Conservation (phyloP, 1,284 basidiomycete genomes). For the Sanguinoderma infundibulare region DNA sequence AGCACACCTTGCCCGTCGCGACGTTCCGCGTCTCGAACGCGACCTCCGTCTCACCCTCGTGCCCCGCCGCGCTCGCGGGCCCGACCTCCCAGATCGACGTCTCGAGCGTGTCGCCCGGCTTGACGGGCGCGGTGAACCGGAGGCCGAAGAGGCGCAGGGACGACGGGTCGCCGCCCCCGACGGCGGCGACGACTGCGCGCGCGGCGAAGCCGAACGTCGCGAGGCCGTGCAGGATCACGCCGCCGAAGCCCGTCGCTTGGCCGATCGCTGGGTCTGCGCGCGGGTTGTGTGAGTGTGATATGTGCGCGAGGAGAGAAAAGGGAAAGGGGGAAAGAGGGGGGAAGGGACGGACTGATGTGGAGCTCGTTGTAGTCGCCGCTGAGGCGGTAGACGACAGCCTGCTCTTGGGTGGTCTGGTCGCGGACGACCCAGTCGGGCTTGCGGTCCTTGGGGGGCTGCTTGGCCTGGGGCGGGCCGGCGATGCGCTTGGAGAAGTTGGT, state of each 20-base stretch:
- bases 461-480: conserved; percentile 68
- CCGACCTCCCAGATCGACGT: conserved; percentile 81
- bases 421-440: conserved; percentile 70
- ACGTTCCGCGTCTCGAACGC: conserved; percentile 77
- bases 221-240: conserved; percentile 84
- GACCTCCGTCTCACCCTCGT: conserved; percentile 69
- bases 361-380: conserved; percentile 86
- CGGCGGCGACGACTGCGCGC: conserved; percentile 68
- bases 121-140: conserved; percentile 81
- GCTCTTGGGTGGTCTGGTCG: conserved; percentile 75
- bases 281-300: neutral
- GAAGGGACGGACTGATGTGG: conserved; percentile 65
- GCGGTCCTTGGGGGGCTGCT: conserved; percentile 70
- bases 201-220: conserved; percentile 80
- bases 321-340: neutral
- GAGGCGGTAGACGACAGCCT: conserved; percentile 79
- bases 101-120: conserved; percentile 79
- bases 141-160: conserved; percentile 70
- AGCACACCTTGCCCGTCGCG: too few species aligned
- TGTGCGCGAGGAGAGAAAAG: neutral
- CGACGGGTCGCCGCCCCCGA: conserved; percentile 61
- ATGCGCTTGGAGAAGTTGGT: conserved; percentile 71
- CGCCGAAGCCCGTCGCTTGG: conserved; percentile 74
- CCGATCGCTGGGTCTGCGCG: conserved; percentile 70
- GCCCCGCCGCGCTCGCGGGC: conserved; percentile 43